Evolutionary conservation across 495 filamentous ascomycete species (phyloP), one percentile per base, ranked within the genome.

Genomic region (Trichocladium antarcticum): DNA sequence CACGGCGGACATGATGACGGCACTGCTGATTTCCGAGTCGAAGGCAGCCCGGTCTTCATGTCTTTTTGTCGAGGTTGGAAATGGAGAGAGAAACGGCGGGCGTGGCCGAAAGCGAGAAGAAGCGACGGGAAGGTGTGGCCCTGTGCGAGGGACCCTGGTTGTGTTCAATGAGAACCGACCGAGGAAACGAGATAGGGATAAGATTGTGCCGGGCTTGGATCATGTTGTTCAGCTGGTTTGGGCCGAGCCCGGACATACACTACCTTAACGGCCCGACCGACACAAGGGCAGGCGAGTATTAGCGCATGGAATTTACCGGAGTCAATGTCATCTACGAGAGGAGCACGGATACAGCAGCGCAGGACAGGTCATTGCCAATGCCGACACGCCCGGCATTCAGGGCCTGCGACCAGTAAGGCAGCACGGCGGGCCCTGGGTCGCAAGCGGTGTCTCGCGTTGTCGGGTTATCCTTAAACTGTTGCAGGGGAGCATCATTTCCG

Each of bases 181-280:
- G n/a, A 50, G 42, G 61, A 60, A 22, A 56, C 49, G 48, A 67
- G 56, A 55, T 66, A 66, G 47, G 66, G 56, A 55, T 66, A 66
- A 45, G 65, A 69, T 42, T 62, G 60, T 48, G 66, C 60, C 42
- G 63, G 62, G n/a, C n/a, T n/a, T n/a, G n/a, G n/a, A n/a, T n/a
- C n/a, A n/a, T n/a, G n/a, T n/a, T n/a, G n/a, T n/a, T n/a, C n/a
- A n/a, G n/a, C n/a, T n/a, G n/a, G n/a, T n/a, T n/a, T n/a, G n/a
- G n/a, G n/a, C n/a, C n/a, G n/a, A n/a, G n/a, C n/a, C n/a, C n/a
- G n/a, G n/a, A n/a, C 24, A 27, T 27, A 27, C 3, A 27, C 3
- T 3, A 27, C 3, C 3, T 4, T 3, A 27, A 27, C 24, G 24
- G 24, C 24, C 24, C 24, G 24, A 27, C 31, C 31, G 17, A 40